Evolutionary conservation across 345 rosid species (phyloP), one percentile per base, ranked within the genome.

Genomic region (Eucalyptus caleyi): DNA sequence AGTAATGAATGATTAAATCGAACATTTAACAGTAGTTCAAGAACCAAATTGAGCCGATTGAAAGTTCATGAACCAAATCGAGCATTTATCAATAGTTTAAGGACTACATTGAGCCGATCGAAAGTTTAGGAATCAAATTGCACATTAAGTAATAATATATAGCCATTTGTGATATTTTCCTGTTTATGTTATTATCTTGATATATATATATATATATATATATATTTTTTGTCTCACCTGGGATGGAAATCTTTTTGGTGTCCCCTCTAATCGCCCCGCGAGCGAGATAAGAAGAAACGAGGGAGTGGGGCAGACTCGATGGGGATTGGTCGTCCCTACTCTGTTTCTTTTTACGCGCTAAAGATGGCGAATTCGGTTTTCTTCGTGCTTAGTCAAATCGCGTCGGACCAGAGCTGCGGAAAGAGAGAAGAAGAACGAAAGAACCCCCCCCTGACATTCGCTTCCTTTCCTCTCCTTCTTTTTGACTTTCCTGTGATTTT

Each of bases 21-120:
- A 45, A 45, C 0, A 10, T 45, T 45, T 45, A 45, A 9, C 49
- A 45, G 10, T 45, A 9, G 4, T 45, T 45, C 0, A 9, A 45
- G 1, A 1, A 8, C 10, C 10, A 44, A 44, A 44, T 44, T 1
- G 2, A 44, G 1, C 1, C 11, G 11, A 45, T 45, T 3, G 47
- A 45, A 45, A 45, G 47, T 45, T 45, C 0, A 2, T 1, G 2
- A 1, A 44, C 3, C 1, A 44, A 44, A 44, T 44, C 45, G 45
- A 2, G 1, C 2, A 8, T 44, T 45, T 45, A 9, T 45, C 1
- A 45, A 45, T 45, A 45, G 10, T 44, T 44, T 9, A 44, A 0
- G 10, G 1, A 44, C 0, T 0, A 44, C 2, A 44, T 44, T 8
- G n/a, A n/a, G n/a, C n/a, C n/a, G n/a, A n/a, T n/a, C n/a, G n/a